Base-by-base conservation (phyloP, 1,284 basidiomycete genomes). In the Fomitopsis schrenkii region DNA sequence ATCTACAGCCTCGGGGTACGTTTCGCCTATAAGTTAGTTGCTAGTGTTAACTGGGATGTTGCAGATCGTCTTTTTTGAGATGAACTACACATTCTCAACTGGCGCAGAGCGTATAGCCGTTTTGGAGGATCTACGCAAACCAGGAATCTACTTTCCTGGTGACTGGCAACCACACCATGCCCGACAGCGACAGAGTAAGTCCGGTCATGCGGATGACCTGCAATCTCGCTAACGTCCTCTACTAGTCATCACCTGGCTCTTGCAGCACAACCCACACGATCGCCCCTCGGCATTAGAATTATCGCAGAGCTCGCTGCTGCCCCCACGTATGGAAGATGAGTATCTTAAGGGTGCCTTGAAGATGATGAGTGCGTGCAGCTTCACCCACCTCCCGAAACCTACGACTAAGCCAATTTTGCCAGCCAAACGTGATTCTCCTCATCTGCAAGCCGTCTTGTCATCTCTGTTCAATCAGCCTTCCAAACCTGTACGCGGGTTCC, bases 51-150 rank as follows among this genome's bases (percentile, higher is more conserved):
- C 35, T 9, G 15, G 26, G 4, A 1, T 17, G 38, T 48, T 52
- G 7, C 55, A 93, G 90, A 90, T 98, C 68, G 95, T 98, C 33
- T 97, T 98, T 76, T 98, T 98, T 71, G 96, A 98, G 78, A 97
- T 98, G 95, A 95, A 95, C 72, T 94, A 91, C 78, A 69, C 74
- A 22, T 97, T 97, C 76, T 81, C 83, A n/a, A 98, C 96, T 0
- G 88, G 86, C 2, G 85, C 93, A 59, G 96, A 98, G 72, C 87
- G 96, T 15, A 91, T 93, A 50, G 84, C 84, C 3, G 92, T 96
- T 17, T 82, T 98, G 6, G 90, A 91, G 64, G 86, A 88, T 55
- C 73, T 97, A 40, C 80, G 95, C 12, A 86, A 85, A 64, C 87
- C 87, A 0, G 77, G 82, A 5, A 85, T 97, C 42, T 79, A 82